Conservation (phyloP, 2,329 filamentous ascomycete species). For the Clonostachys rosea region DNA sequence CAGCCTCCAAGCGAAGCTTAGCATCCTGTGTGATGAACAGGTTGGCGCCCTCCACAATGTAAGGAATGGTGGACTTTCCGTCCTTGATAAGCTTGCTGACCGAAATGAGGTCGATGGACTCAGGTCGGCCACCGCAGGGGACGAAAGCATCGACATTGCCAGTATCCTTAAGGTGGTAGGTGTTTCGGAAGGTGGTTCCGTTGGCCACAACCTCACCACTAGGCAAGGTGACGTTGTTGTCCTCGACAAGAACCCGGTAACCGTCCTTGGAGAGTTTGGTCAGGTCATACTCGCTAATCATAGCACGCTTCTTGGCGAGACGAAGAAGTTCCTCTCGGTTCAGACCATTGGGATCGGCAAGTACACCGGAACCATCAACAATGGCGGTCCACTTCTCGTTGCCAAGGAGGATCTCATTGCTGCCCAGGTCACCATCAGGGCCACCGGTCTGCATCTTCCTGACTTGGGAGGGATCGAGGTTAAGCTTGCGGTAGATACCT, state of each 20-base stretch:
- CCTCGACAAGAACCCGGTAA: slow-evolving; percentile 89
- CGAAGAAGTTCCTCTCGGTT: slow-evolving; percentile 79
- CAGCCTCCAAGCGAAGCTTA: slow-evolving; percentile 89
- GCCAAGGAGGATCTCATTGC: slow-evolving; percentile 93
- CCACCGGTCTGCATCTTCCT: slow-evolving; percentile 97
- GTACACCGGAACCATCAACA: slow-evolving; percentile 93
- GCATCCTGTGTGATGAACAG: slow-evolving; percentile 98
- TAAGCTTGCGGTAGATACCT: slow-evolving; percentile 94
- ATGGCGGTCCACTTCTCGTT: slow-evolving; percentile 95
- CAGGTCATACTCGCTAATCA: slow-evolving; percentile 84
- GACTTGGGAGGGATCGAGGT: slow-evolving; percentile 79
- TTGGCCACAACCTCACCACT: slow-evolving; percentile 83
- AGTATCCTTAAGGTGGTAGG: slow-evolving; percentile 82
- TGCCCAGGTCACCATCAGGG: slow-evolving; percentile 92
- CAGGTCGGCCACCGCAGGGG: slow-evolving; percentile 91
- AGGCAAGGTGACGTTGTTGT: slow-evolving; percentile 83
- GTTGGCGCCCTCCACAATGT: slow-evolving; percentile 97
- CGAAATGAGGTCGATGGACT: slow-evolving; percentile 89
- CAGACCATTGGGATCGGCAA: slow-evolving; percentile 88
- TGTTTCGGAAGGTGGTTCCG: slow-evolving; percentile 94
- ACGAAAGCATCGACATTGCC: slow-evolving; percentile 85
- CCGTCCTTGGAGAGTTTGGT: slow-evolving; percentile 83
- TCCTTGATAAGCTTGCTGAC: slow-evolving; percentile 86
- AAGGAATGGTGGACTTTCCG: slow-evolving; percentile 82
- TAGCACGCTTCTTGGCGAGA: slow-evolving; percentile 79